Evolutionary conservation across 1,284 basidiomycete species (phyloP).

Genomic region (Ustilago cynodontis): DNA sequence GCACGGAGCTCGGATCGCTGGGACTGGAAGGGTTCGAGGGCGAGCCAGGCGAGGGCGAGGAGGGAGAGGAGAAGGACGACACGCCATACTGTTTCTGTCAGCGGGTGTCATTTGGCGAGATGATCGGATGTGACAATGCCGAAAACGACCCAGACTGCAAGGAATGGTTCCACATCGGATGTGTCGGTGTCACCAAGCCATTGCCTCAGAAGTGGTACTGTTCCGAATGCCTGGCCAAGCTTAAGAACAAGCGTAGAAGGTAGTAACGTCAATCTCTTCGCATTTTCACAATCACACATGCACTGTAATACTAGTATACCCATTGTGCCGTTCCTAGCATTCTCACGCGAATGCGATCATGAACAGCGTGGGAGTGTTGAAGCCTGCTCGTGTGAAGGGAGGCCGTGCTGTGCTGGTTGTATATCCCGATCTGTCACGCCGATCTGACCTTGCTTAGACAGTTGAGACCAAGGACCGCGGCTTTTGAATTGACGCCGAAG

Average conservation of each 20-base stretch:
- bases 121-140: slow-evolving; percentile 63
- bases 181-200: slow-evolving; percentile 67
- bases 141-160: slow-evolving; percentile 63
- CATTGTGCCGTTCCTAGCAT: neutral
- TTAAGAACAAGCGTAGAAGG: slow-evolving; percentile 49
- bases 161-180: slow-evolving; percentile 70
- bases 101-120: slow-evolving; percentile 67
- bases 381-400: neutral
- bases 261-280: slow-evolving; percentile 10
- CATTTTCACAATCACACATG: neutral
- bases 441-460: slow-evolving; percentile 9
- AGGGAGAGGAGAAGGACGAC: slow-evolving; percentile 63
- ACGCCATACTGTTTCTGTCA: slow-evolving; percentile 69
- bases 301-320: slow-evolving; percentile 14
- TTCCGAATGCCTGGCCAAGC: slow-evolving; percentile 52
- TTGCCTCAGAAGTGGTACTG: slow-evolving; percentile 68
- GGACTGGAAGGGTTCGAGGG: slow-evolving; percentile 43
- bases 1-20: slow-evolving; percentile 33
- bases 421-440: neutral
- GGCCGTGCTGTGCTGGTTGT: neutral
- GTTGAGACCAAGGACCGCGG: neutral
- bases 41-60: slow-evolving; percentile 52
- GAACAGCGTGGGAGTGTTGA: neutral
- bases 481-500: slow-evolving; percentile 8
- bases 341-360: neutral